Conservation (phyloP, 176 grass and related monocot genomes). For the Melocanna baccifera region DNA sequence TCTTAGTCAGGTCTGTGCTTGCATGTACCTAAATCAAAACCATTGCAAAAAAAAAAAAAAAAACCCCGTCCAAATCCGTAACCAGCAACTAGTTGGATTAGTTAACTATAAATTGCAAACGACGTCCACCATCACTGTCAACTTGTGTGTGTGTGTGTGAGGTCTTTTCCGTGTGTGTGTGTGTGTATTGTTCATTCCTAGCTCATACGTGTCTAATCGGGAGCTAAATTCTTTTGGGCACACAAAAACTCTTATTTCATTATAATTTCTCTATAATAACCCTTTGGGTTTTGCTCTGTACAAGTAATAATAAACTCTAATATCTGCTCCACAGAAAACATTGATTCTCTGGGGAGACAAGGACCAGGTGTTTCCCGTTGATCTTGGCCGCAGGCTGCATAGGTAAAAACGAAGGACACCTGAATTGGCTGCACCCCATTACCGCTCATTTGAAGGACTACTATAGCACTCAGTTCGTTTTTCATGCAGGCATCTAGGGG, state of each 20-base stretch:
- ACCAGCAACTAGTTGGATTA: not conserved
- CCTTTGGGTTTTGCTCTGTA: not conserved
- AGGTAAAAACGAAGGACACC: constrained; percentile 26
- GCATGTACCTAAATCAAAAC: not conserved
- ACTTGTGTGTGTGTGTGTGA: too few relatives aligned
- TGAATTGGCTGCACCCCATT: not conserved
- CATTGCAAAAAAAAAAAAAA: not conserved
- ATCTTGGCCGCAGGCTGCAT: constrained; percentile 62
- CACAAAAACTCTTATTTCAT: not conserved
- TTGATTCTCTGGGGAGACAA: constrained; percentile 85
- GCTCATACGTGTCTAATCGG: too few relatives aligned
- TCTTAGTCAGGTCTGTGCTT: constrained; percentile 55
- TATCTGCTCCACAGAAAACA: constrained; percentile 44
- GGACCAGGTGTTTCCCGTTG: constrained; percentile 69
- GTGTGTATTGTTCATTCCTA: too few relatives aligned
- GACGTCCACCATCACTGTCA: not conserved
- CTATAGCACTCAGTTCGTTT: not conserved
- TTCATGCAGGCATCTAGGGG: constrained; percentile 59
- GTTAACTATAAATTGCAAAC: not conserved
- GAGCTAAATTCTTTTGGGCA: not conserved
- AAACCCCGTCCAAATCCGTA: not conserved
- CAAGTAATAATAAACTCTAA: not conserved
- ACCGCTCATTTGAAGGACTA: not conserved
- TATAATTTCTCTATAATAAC: not conserved
- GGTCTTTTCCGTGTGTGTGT: too few relatives aligned